These are phyloP conservation scores for Dryas octopetala DNA, from an alignment of 306 rosid genomes.

Conservation along the genomic window DNA sequence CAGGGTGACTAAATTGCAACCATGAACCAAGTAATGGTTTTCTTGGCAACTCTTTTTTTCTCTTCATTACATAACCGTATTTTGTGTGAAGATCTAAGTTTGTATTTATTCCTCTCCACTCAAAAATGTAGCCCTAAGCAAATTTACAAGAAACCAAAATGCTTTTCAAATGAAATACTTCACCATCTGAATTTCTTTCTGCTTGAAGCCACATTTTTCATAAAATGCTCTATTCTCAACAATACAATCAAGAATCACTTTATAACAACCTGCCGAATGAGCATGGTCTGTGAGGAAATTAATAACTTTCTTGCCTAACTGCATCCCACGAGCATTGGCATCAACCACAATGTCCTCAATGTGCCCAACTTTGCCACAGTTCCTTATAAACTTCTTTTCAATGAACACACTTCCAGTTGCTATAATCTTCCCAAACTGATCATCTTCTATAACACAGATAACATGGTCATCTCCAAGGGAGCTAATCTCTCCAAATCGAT, in stretches of 20 bases:
- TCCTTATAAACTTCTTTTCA: slow-evolving; percentile 65
- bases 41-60: not conserved
- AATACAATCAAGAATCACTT: slow-evolving; percentile 83
- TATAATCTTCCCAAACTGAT: slow-evolving; percentile 45
- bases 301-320: slow-evolving; percentile 53
- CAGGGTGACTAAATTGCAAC: not conserved
- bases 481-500: slow-evolving; percentile 54
- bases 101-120: not conserved
- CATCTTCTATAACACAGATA: slow-evolving; percentile 63
- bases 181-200: slow-evolving; percentile 67
- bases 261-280: slow-evolving; percentile 61
- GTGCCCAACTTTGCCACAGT: slow-evolving; percentile 75
- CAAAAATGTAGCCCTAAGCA: not conserved
- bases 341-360: slow-evolving; percentile 84
- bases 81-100: not conserved
- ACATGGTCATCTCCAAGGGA: slow-evolving; percentile 64
- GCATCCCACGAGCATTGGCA: slow-evolving; percentile 54
- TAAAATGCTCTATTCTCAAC: slow-evolving; percentile 49
- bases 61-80: not conserved
- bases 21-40: not conserved
- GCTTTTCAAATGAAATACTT: slow-evolving; percentile 55
- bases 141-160: not conserved
- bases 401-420: slow-evolving; percentile 69
- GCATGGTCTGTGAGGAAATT: slow-evolving; percentile 63
- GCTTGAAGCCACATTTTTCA: slow-evolving; percentile 74